Conservation (phyloP, 139 green algal genomes). For the Zygnema circumcarinatum region DNA sequence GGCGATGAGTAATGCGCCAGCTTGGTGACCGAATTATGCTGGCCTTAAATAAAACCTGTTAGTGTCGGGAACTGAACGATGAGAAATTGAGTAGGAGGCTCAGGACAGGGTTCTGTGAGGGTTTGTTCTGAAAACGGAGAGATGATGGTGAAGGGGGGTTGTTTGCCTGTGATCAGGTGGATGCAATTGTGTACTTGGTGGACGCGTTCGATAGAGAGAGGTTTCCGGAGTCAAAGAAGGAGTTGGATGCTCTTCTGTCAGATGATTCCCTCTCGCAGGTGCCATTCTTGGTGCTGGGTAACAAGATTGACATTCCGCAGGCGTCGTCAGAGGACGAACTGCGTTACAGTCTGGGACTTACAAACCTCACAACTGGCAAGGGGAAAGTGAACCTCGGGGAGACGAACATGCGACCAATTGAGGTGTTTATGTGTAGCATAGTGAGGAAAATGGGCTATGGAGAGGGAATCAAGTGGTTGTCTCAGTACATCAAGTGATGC, state of each 20-base stretch:
- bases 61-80: no score
- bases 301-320: constrained; percentile 98
- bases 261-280: constrained; percentile 90
- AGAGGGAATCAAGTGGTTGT: constrained; percentile 97
- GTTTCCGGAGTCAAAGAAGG: constrained; percentile 83
- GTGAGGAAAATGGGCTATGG: constrained; percentile 85
- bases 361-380: constrained; percentile 96
- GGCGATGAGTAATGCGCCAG: no score
- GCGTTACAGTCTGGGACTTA: constrained; percentile 87
- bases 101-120: no score
- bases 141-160: no score
- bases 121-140: no score
- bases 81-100: no score
- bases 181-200: constrained; percentile 98
- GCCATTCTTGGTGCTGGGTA: constrained; percentile 96
- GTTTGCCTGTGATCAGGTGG: no score
- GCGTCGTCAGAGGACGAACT: constrained; percentile 86
- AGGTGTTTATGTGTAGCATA: constrained; percentile 98
- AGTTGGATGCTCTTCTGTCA: constrained; percentile 90
- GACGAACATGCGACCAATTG: constrained; percentile 87
- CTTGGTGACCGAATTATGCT: no score
- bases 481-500: constrained; percentile 92
- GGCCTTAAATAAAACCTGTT: no score
- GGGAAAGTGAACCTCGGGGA: constrained; percentile 89
- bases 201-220: constrained; percentile 94